Base-by-base conservation (phyloP, 495 filamentous ascomycete species). In the Chlorociboria aeruginascens region DNA sequence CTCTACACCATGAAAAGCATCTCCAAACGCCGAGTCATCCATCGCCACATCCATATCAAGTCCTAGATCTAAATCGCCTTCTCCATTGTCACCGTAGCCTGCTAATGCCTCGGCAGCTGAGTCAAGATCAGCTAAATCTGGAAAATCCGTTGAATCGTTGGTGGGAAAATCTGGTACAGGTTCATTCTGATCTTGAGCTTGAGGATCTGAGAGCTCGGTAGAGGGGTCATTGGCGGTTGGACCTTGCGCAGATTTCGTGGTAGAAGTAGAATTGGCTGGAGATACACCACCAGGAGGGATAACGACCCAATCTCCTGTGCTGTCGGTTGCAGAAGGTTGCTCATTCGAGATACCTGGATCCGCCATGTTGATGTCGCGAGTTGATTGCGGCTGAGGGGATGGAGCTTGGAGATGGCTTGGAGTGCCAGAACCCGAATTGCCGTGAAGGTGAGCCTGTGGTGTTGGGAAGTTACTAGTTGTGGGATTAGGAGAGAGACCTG, bases 11-110 rank as follows among this genome's bases (percentile, higher is more conserved):
- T 77, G 72, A 45, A 76, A 75, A 11, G 74, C 74, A 35, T 77
- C 71, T 1, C 73, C 74, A 55, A 77, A 77, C 8, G 71, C 72
- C 12, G 67, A 69, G 55, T 77, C 73, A 49, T 76, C 72, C 67
- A 76, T 66, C 13, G 64, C 67, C 52, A 68, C 57, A 39, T 68
- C 61, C 46, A 74, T 53, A 36, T 64, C 63, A 48, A 73, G 67
- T 10, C 62, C 65, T 9, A 70, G 55, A 7, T 66, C 63, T 11
- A 67, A 50, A 8, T 60, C 61, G 9, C 57, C 69, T 55, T 64
- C 2, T 48, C 61, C 17, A 53, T 37, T 25, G 28, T 52, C 54
- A 25, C 43, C 54, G 40, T 58, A 54, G 34, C 45, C 46, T n/a
- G 49, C 54, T 11, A 57, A 35, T 40, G 74, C 72, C 62, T 75